Conservation (phyloP, 768 basidiomycete species). For the Mycena vitilis region DNA sequence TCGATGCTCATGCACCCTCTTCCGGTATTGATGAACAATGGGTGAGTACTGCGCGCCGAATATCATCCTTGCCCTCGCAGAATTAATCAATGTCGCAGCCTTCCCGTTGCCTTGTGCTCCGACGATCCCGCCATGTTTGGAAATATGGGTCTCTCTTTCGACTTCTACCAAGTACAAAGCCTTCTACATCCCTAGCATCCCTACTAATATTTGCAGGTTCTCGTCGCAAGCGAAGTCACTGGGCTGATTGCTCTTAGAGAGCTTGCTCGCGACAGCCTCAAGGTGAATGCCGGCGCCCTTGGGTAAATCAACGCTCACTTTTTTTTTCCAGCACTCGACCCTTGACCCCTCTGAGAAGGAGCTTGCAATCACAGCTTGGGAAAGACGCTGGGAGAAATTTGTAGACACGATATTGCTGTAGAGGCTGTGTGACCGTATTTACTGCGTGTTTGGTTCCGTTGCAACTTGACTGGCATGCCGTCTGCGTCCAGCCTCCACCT, state of each 20-base stretch:
- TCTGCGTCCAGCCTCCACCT: neutral
- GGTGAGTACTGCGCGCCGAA: conserved; percentile 36
- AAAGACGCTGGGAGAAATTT: conserved; percentile 60
- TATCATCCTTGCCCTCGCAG: too few species aligned
- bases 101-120: conserved; percentile 76
- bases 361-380: conserved; percentile 56
- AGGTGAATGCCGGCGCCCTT: conserved; percentile 48
- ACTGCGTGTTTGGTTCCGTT: conserved; percentile 12
- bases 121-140: conserved; percentile 86
- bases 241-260: conserved; percentile 72
- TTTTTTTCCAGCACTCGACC: conserved; percentile 60
- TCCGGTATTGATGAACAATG: conserved; percentile 77
- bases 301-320: neutral
- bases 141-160: conserved; percentile 81
- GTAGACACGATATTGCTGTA: conserved; percentile 41
- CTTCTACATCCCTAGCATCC: neutral
- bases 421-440: conserved; percentile 22
- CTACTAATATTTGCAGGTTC: conserved; percentile 52
- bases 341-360: conserved; percentile 60
- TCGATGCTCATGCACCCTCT: conserved; percentile 87
- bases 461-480: conserved; percentile 8
- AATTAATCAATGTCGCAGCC: conserved; percentile 28
- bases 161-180: conserved; percentile 75
- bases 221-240: conserved; percentile 76
- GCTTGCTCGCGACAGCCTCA: conserved; percentile 74